phyloP scores from a whole-genome alignment of 2,329 filamentous ascomycete species.

The Apiospora pterosperma region DNA sequence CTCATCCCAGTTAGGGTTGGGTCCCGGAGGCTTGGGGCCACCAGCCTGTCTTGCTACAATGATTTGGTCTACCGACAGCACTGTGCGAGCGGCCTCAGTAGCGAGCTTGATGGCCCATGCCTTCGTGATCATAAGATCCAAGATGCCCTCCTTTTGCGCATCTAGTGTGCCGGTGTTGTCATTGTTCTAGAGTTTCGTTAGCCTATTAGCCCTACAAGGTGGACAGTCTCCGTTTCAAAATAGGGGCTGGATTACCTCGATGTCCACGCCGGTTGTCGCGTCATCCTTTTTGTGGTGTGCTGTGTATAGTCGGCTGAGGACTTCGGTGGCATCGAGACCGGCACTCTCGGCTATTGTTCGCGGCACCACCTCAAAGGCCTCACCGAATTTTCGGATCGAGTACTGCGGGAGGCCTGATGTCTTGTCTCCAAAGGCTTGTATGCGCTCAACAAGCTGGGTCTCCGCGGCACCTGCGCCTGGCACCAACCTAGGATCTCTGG shows the following conservation, averaged over 20 bases:
- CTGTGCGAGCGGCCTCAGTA: conserved; percentile 89
- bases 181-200: conserved; percentile 53
- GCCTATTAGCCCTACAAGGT: conserved; percentile 7
- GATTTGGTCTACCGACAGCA: conserved; percentile 96
- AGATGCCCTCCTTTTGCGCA: conserved; percentile 80
- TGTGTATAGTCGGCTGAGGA: conserved; percentile 86
- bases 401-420: conserved; percentile 92
- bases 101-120: conserved; percentile 96
- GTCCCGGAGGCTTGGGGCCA: conserved; percentile 92
- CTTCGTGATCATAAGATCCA: conserved; percentile 90
- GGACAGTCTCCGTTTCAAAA: not conserved
- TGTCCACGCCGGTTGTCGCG: conserved; percentile 90
- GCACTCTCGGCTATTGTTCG: conserved; percentile 92
- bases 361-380: conserved; percentile 96
- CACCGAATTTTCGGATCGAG: conserved; percentile 94
- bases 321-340: conserved; percentile 94
- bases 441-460: conserved; percentile 87
- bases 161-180: conserved; percentile 79
- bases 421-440: conserved; percentile 86
- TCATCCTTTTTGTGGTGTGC: conserved; percentile 85
- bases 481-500: conserved; percentile 84
- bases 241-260: conserved; percentile 56
- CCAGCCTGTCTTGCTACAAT: conserved; percentile 97
- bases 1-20: conserved; percentile 75
- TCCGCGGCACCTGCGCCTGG: conserved; percentile 94